phyloP scores from a whole-genome alignment of 2,329 filamentous ascomycete species.

The Nemania serpens region DNA sequence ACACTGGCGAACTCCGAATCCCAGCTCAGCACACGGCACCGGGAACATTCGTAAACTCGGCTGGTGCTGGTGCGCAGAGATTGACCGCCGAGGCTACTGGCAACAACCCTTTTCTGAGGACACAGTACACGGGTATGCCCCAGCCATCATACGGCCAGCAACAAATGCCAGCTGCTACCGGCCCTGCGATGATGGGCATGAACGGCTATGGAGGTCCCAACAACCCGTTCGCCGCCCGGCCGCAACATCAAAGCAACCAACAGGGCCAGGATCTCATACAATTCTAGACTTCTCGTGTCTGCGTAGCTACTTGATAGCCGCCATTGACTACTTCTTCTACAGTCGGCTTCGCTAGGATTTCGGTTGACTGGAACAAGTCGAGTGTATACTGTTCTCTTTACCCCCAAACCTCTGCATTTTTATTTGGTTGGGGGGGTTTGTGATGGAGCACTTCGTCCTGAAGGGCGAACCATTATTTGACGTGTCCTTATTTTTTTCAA shows the following conservation, averaged over 20 bases:
- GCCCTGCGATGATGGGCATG: constrained; percentile 61
- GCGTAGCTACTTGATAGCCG: neutral
- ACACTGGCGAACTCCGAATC: constrained; percentile 93
- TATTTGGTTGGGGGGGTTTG: constrained; percentile 4
- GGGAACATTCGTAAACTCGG: constrained; percentile 94
- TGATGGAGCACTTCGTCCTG: neutral
- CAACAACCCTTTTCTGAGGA: constrained; percentile 87
- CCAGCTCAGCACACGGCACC: constrained; percentile 96
- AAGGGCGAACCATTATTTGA: constrained; percentile 1
- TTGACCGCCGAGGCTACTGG: constrained; percentile 74
- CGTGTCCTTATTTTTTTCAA: constrained; percentile 8
- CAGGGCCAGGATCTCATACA: constrained; percentile 66
- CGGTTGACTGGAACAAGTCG: neutral
- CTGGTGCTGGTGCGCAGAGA: constrained; percentile 76
- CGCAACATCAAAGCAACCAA: constrained; percentile 53
- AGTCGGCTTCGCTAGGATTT: neutral
- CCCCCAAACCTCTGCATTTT: neutral
- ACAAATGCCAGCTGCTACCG: constrained; percentile 60
- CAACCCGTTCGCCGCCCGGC: constrained; percentile 64
- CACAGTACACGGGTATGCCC: constrained; percentile 81
- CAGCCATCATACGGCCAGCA: constrained; percentile 57
- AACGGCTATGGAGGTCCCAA: constrained; percentile 51
- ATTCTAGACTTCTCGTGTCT: constrained; percentile 50
- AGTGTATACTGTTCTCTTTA: constrained; percentile 1
- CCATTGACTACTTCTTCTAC: neutral